Conservation (phyloP, 2,329 filamentous ascomycete species). For the Cercospora zeae-maydis region DNA sequence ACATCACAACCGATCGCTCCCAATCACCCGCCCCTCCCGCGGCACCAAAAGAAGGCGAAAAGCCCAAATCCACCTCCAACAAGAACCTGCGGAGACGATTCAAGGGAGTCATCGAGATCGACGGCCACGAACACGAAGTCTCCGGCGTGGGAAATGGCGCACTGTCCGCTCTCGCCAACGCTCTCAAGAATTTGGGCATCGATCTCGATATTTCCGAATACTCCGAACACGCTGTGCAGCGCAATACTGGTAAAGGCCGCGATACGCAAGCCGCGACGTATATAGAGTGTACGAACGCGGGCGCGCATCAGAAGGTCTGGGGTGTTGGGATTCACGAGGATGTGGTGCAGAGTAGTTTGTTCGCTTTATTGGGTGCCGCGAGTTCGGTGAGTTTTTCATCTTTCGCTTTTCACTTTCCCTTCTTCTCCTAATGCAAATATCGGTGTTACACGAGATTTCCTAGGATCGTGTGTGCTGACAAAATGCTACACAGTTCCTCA, state of each 20-base stretch:
- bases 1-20: constrained; percentile 79
- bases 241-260: constrained; percentile 46
- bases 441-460: too few relatives aligned
- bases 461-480: constrained; percentile 12
- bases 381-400: constrained; percentile 67
- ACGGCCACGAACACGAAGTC: constrained; percentile 74
- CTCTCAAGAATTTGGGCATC: constrained; percentile 72
- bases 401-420: background rate
- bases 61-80: constrained; percentile 60
- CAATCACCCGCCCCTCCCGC: constrained; percentile 66
- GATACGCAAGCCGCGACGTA: constrained; percentile 93
- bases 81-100: constrained; percentile 78
- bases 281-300: constrained; percentile 76
- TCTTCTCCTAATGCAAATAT: too few relatives aligned
- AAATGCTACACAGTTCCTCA: constrained; percentile 56
- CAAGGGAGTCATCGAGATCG: constrained; percentile 77
- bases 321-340: constrained; percentile 90
- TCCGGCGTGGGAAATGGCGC: constrained; percentile 83
- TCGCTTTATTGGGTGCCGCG: constrained; percentile 79
- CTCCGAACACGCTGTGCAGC: constrained; percentile 82
- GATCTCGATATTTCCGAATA: constrained; percentile 90
- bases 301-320: constrained; percentile 72
- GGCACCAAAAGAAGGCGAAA: constrained; percentile 33
- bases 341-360: constrained; percentile 83
- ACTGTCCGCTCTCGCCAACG: constrained; percentile 81